A percentile compares a stretch with the other conserved stretches of the same genome.
Evolutionary conservation across 352 stramenopile species (phyloP).

Genomic region (Globisporangium sylvaticum): DNA sequence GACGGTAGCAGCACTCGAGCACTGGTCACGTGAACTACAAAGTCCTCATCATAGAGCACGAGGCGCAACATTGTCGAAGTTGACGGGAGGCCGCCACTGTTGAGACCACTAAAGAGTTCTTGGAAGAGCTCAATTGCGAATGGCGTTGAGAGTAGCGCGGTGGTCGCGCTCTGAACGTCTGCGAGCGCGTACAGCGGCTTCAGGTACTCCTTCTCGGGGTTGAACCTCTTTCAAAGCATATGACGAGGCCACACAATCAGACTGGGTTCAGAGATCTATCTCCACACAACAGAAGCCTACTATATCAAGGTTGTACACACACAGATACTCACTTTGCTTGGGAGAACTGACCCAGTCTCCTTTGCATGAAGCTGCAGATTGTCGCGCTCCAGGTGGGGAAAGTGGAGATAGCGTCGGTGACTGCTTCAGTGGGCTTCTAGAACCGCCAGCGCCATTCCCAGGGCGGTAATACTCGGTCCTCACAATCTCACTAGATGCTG

Average conservation of each 20-base stretch:
- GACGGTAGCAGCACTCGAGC: background rate
- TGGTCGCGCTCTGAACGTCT: constrained; percentile 22
- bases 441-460: background rate
- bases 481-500: background rate
- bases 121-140: constrained; percentile 23
- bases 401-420: background rate
- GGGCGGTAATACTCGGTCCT: background rate
- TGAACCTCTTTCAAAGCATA: no score
- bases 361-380: background rate
- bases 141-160: constrained; percentile 27
- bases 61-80: constrained; percentile 16
- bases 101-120: constrained; percentile 4
- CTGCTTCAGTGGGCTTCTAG: background rate
- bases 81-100: background rate
- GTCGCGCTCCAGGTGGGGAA: background rate
- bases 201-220: constrained; percentile 42
- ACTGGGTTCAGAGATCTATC: background rate
- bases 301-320: background rate
- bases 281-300: background rate
- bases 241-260: no score
- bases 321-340: background rate
- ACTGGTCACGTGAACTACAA: constrained; percentile 37
- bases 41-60: constrained; percentile 28
- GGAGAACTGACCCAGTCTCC: background rate
- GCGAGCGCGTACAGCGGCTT: constrained; percentile 41